A percentile compares a stretch with the other conserved stretches of the same genome.
These are phyloP conservation scores for Selaginella tamariscina DNA, from an alignment of 75 land plant genomes.

Conservation along the genomic window DNA sequence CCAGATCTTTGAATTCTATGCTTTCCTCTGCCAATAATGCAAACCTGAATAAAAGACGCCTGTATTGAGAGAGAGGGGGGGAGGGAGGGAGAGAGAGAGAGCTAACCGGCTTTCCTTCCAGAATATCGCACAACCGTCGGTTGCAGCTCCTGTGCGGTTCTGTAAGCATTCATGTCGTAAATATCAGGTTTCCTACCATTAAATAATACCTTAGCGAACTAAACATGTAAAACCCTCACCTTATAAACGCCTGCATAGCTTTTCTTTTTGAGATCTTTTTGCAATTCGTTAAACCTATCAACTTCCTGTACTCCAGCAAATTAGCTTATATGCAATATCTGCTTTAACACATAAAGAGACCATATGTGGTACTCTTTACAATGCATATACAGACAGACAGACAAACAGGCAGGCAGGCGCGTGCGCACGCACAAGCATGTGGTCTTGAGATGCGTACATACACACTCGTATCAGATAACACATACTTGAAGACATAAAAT, in stretches of 20 bases:
- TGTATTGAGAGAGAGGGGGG: neutral
- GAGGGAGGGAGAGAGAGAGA: neutral
- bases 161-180: too few species aligned
- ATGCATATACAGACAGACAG: neutral
- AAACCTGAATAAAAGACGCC: conserved; percentile 30
- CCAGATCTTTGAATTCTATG: conserved; percentile 60
- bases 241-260: conserved; percentile 77
- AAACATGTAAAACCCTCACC: conserved; percentile 26
- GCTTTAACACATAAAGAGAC: neutral
- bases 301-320: conserved; percentile 98
- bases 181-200: too few species aligned
- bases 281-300: conserved; percentile 64
- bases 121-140: conserved; percentile 94
- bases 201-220: neutral
- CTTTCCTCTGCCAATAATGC: conserved; percentile 52
- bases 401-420: too few species aligned
- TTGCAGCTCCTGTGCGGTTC: conserved; percentile 79
- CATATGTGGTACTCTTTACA: neutral
- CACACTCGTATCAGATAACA: too few species aligned
- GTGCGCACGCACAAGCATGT: too few species aligned
- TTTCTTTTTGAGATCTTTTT: conserved; percentile 31
- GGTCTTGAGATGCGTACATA: too few species aligned
- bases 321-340: too few species aligned
- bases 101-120: conserved; percentile 65
- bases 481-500: conserved; percentile 88